These are phyloP conservation scores for Rostrohypoxylon terebratum DNA, from an alignment of 495 filamentous ascomycete genomes.

Conservation along the genomic window DNA sequence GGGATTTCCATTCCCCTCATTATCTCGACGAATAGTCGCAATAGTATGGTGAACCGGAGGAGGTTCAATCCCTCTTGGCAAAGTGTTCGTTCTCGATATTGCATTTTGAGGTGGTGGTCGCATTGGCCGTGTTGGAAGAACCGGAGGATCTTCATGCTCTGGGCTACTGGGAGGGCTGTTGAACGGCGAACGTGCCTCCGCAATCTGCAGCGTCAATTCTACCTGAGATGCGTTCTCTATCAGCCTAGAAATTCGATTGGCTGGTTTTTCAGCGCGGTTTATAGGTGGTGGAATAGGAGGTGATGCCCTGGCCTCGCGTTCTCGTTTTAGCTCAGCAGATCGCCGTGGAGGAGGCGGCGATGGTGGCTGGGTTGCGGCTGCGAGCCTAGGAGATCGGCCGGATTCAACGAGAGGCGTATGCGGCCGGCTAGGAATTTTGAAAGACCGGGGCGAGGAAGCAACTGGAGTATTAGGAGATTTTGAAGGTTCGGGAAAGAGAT, in stretches of 20 bases:
- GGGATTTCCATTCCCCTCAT: conserved; percentile 51
- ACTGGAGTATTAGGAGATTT: conserved; percentile 61
- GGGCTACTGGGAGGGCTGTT: conserved; percentile 83
- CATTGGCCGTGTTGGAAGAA: conserved; percentile 57
- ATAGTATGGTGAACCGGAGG: conserved; percentile 64
- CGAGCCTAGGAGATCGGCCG: conserved; percentile 56
- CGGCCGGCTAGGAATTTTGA: conserved; percentile 64
- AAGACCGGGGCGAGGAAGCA: conserved; percentile 62
- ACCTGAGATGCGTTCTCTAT: conserved; percentile 44
- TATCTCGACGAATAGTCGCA: conserved; percentile 53
- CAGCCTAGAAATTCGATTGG: conserved; percentile 55
- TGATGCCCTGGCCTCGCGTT: conserved; percentile 53
- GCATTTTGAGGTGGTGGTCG: conserved; percentile 45
- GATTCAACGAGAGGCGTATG: conserved; percentile 62
- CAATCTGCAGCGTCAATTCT: conserved; percentile 49
- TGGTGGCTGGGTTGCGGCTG: conserved; percentile 58
- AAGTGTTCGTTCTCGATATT: conserved; percentile 42
- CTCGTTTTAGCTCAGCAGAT: conserved; percentile 62
- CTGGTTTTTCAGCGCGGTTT: conserved; percentile 86
- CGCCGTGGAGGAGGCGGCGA: conserved; percentile 67
- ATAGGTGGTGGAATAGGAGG: conserved; percentile 72
- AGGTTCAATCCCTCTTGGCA: conserved; percentile 56
- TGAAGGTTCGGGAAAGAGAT: conserved; percentile 61
- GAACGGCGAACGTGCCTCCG: conserved; percentile 79
- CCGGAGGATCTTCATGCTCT: conserved; percentile 60